Base-by-base conservation (phyloP, 2,329 filamentous ascomycete species). In the Colletotrichum camelliae region DNA sequence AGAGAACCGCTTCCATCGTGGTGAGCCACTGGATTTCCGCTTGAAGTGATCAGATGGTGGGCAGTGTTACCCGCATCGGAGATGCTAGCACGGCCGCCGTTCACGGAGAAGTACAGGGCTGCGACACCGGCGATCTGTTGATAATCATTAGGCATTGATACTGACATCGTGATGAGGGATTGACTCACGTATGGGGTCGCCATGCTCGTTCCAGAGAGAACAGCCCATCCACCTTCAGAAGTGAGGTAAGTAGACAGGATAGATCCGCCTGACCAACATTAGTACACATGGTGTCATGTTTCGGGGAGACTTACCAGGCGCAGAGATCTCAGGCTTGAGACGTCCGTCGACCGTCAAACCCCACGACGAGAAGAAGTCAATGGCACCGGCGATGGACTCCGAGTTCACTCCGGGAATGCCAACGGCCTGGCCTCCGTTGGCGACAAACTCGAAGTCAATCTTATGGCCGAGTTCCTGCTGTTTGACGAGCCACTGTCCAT, bases 151-250 rank as follows among this genome's bases (percentile, higher is more conserved):
- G 16, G 13, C 16, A 18, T 3, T 7, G n/a, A 27, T 5, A n/a
- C 12, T 31, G 2, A 9, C 15, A 27, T 69, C 1, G 5, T 4
- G 18, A 27, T 0, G 9, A 27, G 15, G 1, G 1, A 21, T 0
- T 33, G 4, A n/a, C 73, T 31, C 4, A 72, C 73, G 16, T 78
- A 78, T 7, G 91, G 91, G 27, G 87, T 88, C 4, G 91, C 87
- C 91, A 93, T 93, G 2, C 90, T 92, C 0, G 90, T 92, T n/a
- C 90, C 90, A 35, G 85, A 91, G 31, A 87, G 81, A 2, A 91
- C 86, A 29, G 85, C 87, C 68, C 67, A 75, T 60, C 52, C 57
- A 18, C 61, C 70, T n/a, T 77, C 64, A 7, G 74, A 76, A 9
- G 82, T 78, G 0, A 88, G 90, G 76, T 85, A 93, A 0, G 91